phyloP scores from a whole-genome alignment of 164 flowering plant species.

The Tinospora cordifolia region DNA sequence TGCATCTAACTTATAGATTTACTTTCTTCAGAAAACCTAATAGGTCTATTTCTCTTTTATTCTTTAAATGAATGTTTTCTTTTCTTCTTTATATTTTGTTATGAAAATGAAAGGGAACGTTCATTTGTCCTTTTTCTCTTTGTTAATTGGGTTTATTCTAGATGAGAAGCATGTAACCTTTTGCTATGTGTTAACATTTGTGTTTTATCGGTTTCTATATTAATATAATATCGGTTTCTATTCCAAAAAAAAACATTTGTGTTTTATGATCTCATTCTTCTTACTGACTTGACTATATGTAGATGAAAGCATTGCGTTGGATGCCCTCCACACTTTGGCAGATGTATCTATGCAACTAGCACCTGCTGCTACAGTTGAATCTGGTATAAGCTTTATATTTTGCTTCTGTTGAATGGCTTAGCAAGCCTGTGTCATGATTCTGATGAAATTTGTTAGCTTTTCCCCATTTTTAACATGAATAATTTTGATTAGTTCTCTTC shows the following conservation, averaged over 20 bases:
- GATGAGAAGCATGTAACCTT: no score
- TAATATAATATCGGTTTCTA: no score
- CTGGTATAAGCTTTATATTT: conserved; percentile 30
- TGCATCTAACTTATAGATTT: no score
- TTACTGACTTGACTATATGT: conserved; percentile 10
- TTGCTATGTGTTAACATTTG: no score
- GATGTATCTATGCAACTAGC: conserved; percentile 47
- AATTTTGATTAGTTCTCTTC: not conserved
- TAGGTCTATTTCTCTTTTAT: no score
- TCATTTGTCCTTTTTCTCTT: no score
- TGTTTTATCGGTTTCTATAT: no score
- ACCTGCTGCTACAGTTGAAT: conserved; percentile 38
- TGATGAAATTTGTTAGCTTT: not conserved
- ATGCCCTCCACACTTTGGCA: conserved; percentile 62
- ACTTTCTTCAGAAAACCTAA: no score
- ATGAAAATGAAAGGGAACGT: no score
- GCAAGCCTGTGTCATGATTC: not conserved
- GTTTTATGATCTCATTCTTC: not conserved
- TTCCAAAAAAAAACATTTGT: not conserved
- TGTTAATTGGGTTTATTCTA: no score
- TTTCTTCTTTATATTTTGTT: no score
- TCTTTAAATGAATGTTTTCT: no score
- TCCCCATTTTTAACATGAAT: not conserved
- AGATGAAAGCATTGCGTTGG: conserved; percentile 54
- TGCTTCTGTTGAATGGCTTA: not conserved